Percentiles rank a stretch among this genome's conserved stretches.
phyloP scores from a whole-genome alignment of 768 basidiomycete species.

The Tylopilus cervinicoccineus region DNA sequence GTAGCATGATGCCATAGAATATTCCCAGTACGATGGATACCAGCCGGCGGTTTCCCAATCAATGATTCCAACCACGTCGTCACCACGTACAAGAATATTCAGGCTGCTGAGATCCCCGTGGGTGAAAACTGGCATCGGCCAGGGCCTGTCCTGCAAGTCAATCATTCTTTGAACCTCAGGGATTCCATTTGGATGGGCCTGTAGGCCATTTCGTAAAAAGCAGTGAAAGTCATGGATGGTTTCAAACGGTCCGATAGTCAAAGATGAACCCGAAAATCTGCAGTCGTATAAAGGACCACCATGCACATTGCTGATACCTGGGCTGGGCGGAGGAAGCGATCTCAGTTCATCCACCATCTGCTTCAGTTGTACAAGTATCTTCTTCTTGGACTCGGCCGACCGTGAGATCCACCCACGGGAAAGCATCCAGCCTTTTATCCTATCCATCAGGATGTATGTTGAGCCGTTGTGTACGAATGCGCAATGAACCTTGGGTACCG shows the following conservation, averaged over 20 bases:
- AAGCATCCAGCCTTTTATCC: neutral
- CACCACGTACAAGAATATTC: neutral
- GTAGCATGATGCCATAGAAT: neutral
- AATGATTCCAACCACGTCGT: neutral
- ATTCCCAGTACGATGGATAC: neutral
- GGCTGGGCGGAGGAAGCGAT: neutral
- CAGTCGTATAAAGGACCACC: neutral
- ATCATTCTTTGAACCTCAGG: neutral
- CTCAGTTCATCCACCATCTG: neutral
- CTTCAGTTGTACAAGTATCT: neutral
- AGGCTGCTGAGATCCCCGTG: neutral
- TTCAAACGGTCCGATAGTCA: neutral
- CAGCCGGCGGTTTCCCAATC: constrained; percentile 1
- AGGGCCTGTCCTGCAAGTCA: neutral
- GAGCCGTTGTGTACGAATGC: neutral
- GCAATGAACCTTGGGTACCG: neutral
- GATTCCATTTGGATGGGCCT: neutral
- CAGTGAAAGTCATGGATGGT: neutral
- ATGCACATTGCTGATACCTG: neutral
- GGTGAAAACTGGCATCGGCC: constrained; percentile 1
- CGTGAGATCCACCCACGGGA: neutral
- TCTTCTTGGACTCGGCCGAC: neutral
- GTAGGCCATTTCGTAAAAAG: neutral
- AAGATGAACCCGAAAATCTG: neutral
- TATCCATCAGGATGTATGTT: neutral